Evolutionary conservation across 768 basidiomycete genomes (phyloP).

Genomic region (Kondoa malvinella): DNA sequence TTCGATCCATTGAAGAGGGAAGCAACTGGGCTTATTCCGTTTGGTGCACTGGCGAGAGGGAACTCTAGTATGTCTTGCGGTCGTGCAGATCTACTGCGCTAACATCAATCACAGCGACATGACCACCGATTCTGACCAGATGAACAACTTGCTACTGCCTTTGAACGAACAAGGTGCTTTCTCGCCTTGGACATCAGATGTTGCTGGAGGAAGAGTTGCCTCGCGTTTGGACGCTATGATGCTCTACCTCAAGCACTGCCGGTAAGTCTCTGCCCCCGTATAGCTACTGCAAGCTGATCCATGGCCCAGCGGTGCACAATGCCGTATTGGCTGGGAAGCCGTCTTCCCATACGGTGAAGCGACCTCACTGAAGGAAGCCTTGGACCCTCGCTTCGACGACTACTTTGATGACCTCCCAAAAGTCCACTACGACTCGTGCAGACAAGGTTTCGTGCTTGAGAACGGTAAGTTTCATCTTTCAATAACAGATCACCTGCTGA

Average conservation of each 20-base stretch:
- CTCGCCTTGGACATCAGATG: not conserved
- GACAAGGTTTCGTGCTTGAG: not conserved
- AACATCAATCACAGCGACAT: too few relatives aligned
- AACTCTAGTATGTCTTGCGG: too few relatives aligned
- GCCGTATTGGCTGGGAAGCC: too few relatives aligned
- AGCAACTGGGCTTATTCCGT: too few relatives aligned
- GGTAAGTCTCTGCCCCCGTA: too few relatives aligned
- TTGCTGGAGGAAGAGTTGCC: not conserved
- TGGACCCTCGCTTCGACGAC: not conserved
- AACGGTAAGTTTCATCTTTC: not conserved
- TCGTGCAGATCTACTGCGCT: too few relatives aligned
- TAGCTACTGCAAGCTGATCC: too few relatives aligned
- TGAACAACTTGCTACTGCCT: constrained; percentile 17
- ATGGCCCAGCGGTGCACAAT: too few relatives aligned
- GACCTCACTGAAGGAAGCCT: not conserved
- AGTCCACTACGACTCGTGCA: not conserved
- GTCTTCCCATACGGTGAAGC: not conserved
- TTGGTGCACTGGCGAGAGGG: constrained; percentile 24
- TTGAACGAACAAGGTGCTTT: constrained; percentile 3
- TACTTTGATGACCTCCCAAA: not conserved
- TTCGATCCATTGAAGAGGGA: too few relatives aligned
- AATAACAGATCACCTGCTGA: not conserved
- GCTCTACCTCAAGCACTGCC: too few relatives aligned
- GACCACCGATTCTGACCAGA: constrained; percentile 16
- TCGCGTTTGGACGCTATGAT: constrained; percentile 20